phyloP scores from a whole-genome alignment of 2,329 filamentous ascomycete genomes.

The Chlorencoelia australis region DNA sequence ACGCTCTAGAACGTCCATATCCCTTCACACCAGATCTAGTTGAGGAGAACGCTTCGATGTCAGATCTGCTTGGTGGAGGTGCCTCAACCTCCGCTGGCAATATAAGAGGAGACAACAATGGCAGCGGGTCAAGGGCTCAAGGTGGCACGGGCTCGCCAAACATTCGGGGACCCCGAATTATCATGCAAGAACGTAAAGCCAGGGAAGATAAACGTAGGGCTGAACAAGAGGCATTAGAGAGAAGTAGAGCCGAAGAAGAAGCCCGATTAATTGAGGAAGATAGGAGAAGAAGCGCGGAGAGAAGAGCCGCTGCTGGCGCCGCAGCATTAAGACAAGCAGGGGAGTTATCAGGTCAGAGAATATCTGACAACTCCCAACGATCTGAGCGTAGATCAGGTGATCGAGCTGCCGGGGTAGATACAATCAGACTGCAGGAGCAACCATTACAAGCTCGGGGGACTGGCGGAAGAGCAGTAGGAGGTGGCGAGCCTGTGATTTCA shows the following conservation, averaged over 20 bases:
- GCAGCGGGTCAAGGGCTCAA: constrained; percentile 37
- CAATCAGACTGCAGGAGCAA: constrained; percentile 10
- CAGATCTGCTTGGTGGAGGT: constrained; percentile 60
- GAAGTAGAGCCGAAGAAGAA: constrained; percentile 43
- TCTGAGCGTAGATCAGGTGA: constrained; percentile 21
- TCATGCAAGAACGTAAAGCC: constrained; percentile 79
- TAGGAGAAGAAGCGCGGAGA: constrained; percentile 43
- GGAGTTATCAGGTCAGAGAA: constrained; percentile 18
- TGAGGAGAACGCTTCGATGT: constrained; percentile 89
- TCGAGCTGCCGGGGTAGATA: constrained; percentile 10
- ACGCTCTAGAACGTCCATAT: constrained; percentile 75
- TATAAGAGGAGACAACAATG: constrained; percentile 42
- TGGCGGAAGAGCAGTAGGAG: constrained; percentile 20
- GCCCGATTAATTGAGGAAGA: constrained; percentile 45
- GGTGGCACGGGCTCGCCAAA: constrained; percentile 40
- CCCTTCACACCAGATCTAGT: constrained; percentile 73
- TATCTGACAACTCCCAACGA: constrained; percentile 25
- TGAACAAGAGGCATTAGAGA: constrained; percentile 38
- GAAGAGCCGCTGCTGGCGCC: constrained; percentile 48
- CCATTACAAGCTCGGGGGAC: constrained; percentile 21
- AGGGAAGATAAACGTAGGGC: constrained; percentile 59
- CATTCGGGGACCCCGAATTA: constrained; percentile 76
- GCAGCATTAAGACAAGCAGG: constrained; percentile 29
- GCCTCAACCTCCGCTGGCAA: constrained; percentile 45
- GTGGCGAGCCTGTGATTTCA: constrained; percentile 19